Evolutionary conservation across 768 basidiomycete genomes (phyloP).

Genomic region (Boletus tylopilopsis): DNA sequence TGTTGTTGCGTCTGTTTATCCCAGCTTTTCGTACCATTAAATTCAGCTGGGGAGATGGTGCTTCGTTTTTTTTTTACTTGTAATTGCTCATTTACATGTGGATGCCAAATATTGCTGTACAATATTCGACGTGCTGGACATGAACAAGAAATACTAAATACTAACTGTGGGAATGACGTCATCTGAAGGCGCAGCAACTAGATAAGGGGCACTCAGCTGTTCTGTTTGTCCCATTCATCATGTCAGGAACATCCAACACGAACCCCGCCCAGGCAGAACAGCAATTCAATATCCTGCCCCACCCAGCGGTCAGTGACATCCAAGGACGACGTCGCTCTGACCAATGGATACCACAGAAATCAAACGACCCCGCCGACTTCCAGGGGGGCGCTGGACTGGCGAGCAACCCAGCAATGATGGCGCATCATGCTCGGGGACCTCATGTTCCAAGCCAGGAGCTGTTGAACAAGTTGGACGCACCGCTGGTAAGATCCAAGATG

Average conservation of each 20-base stretch:
- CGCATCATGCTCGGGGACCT: conserved; percentile 51
- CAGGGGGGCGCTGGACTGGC: conserved; percentile 35
- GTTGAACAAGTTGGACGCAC: conserved; percentile 42
- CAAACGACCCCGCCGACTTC: conserved; percentile 58
- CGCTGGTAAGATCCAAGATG: conserved; percentile 37
- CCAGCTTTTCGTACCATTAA: conserved; percentile 1
- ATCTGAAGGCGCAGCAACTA: conserved; percentile 5
- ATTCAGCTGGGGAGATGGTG: not conserved
- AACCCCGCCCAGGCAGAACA: conserved; percentile 29
- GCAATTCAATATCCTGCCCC: conserved; percentile 51
- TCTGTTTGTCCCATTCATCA: conserved; percentile 3
- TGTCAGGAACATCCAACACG: conserved; percentile 11
- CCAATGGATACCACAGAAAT: conserved; percentile 37
- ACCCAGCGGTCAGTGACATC: conserved; percentile 50
- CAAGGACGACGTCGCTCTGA: not conserved
- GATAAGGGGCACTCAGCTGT: conserved; percentile 4
- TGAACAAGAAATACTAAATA: no score
- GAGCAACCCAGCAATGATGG: conserved; percentile 37
- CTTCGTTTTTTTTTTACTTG: conserved; percentile 7
- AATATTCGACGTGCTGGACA: no score
- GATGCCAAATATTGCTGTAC: not conserved
- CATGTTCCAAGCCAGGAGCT: conserved; percentile 45
- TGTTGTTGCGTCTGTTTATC: conserved; percentile 1
- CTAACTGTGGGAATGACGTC: conserved; percentile 13
- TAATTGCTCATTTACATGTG: conserved; percentile 3